A percentile compares a stretch with the other conserved stretches of the same genome.
phyloP scores from a whole-genome alignment of 371 early-diverging fungal genomes.

The Caulochytrium protostelioides region DNA sequence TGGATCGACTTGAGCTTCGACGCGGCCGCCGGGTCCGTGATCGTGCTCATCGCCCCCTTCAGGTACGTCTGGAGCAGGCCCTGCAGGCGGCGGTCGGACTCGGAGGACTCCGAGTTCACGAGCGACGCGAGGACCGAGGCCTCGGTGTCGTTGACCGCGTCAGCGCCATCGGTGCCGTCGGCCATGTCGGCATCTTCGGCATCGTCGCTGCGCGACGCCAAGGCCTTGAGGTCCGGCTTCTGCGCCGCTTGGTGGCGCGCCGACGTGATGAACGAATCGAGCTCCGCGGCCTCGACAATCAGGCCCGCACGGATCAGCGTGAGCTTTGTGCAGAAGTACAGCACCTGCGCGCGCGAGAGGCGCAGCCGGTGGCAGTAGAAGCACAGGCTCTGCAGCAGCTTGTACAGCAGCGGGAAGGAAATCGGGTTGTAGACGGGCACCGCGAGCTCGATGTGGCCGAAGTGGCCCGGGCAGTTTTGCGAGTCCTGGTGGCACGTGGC shows the following conservation, averaged over 20 bases:
- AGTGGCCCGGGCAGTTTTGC: constrained; percentile 91
- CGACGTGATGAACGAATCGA: constrained; percentile 40
- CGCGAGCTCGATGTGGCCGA: constrained; percentile 97
- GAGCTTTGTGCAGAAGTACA: constrained; percentile 15
- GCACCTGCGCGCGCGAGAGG: constrained; percentile 28
- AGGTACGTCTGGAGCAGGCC: too few relatives aligned
- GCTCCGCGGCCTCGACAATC: constrained; percentile 52
- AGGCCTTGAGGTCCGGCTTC: neutral
- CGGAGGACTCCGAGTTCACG: too few relatives aligned
- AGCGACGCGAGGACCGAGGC: too few relatives aligned
- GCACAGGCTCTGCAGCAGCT: constrained; percentile 70
- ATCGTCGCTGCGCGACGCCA: neutral
- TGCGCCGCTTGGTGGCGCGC: neutral
- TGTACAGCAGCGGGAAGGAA: constrained; percentile 68
- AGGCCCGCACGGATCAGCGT: constrained; percentile 26
- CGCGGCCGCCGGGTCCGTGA: too few relatives aligned
- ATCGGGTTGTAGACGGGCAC: constrained; percentile 91
- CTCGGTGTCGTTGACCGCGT: neutral
- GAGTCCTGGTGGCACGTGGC: constrained; percentile 65
- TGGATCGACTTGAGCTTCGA: too few relatives aligned
- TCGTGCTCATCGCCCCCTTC: too few relatives aligned
- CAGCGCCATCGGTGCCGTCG: neutral
- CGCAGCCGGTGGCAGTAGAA: constrained; percentile 76
- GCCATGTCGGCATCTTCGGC: too few relatives aligned
- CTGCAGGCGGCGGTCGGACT: too few relatives aligned